These are phyloP conservation scores for Penicillium alfredii DNA, from an alignment of 495 filamentous ascomycete species.

Conservation along the genomic window DNA sequence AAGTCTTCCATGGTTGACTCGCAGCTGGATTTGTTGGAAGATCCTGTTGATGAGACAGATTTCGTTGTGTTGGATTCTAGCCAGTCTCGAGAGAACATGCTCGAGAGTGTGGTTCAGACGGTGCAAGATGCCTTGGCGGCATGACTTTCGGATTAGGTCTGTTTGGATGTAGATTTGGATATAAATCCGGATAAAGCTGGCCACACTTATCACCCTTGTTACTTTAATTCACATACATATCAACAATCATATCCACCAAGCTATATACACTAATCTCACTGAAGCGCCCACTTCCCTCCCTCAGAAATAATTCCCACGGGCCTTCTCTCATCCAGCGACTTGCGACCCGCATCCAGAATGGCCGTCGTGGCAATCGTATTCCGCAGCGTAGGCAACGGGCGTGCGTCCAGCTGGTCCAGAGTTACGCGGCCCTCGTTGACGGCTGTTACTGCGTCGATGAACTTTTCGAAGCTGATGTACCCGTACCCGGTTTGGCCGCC, in stretches of 20 bases:
- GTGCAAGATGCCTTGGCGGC: slow-evolving; percentile 4
- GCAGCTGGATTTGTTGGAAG: slow-evolving; percentile 18
- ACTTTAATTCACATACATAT: no score
- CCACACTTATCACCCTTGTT: no score
- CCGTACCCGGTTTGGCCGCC: slow-evolving; percentile 86
- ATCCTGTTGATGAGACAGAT: slow-evolving; percentile 12
- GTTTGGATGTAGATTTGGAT: no score
- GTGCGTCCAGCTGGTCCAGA: slow-evolving; percentile 67
- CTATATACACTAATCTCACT: slow-evolving; percentile 40
- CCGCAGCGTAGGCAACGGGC: slow-evolving; percentile 75
- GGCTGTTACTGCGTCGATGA: slow-evolving; percentile 77
- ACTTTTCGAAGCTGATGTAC: slow-evolving; percentile 93
- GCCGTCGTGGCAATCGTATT: slow-evolving; percentile 90
- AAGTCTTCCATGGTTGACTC: slow-evolving; percentile 19
- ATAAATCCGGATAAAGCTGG: no score
- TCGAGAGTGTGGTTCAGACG: slow-evolving; percentile 9
- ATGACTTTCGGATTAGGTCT: slow-evolving; percentile 1
- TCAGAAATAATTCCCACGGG: slow-evolving; percentile 64
- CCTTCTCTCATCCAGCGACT: slow-evolving; percentile 73
- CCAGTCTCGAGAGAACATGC: slow-evolving; percentile 7
- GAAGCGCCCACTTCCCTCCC: slow-evolving; percentile 62
- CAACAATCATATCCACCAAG: no score
- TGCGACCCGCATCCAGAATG: slow-evolving; percentile 79
- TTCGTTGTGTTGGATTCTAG: slow-evolving; percentile 14
- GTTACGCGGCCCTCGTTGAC: slow-evolving; percentile 68